phyloP scores from a whole-genome alignment of 495 filamentous ascomycete genomes.

The Elasticomyces elasticus region DNA sequence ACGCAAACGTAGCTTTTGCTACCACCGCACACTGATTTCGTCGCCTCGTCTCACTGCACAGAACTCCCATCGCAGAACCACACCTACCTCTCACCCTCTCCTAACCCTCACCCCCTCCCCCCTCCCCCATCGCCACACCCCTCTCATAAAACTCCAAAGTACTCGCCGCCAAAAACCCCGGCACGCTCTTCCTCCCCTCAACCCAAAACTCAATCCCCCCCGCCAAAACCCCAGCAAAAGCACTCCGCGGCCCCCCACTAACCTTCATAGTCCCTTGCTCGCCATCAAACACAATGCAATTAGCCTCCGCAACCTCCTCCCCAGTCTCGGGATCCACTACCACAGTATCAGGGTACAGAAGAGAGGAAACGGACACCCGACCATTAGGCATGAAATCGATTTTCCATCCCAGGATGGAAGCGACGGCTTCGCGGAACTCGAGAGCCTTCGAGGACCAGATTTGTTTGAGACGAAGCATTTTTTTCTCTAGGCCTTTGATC shows the following conservation, averaged over 20 bases:
- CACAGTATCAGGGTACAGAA: slow-evolving; percentile 54
- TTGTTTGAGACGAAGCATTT: slow-evolving; percentile 71
- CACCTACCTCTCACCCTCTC: too few relatives aligned
- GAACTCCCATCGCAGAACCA: too few relatives aligned
- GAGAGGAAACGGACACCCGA: slow-evolving; percentile 72
- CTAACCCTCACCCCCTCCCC: too few relatives aligned
- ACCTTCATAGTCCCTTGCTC: slow-evolving; percentile 97
- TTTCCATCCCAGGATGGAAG: slow-evolving; percentile 80
- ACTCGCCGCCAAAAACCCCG: slow-evolving; percentile 80
- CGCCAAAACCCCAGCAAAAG: slow-evolving; percentile 74
- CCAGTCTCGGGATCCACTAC: slow-evolving; percentile 31
- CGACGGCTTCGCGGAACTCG: slow-evolving; percentile 90
- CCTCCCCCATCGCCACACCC: slow-evolving; percentile 52
- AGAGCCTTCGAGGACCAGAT: slow-evolving; percentile 80
- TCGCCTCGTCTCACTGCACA: too few relatives aligned
- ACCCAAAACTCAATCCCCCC: slow-evolving; percentile 89
- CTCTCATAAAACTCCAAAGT: slow-evolving; percentile 90
- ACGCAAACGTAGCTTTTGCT: too few relatives aligned
- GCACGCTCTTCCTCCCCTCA: slow-evolving; percentile 78
- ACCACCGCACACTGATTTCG: too few relatives aligned
- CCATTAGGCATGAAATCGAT: slow-evolving; percentile 89
- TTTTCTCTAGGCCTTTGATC: slow-evolving; percentile 77
- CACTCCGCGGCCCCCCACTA: slow-evolving; percentile 73
- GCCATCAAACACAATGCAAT: slow-evolving; percentile 92
- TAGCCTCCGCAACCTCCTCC: slow-evolving; percentile 56